These are phyloP conservation scores for Colletotrichum agaves DNA, from an alignment of 2,329 filamentous ascomycete species.

Conservation along the genomic window DNA sequence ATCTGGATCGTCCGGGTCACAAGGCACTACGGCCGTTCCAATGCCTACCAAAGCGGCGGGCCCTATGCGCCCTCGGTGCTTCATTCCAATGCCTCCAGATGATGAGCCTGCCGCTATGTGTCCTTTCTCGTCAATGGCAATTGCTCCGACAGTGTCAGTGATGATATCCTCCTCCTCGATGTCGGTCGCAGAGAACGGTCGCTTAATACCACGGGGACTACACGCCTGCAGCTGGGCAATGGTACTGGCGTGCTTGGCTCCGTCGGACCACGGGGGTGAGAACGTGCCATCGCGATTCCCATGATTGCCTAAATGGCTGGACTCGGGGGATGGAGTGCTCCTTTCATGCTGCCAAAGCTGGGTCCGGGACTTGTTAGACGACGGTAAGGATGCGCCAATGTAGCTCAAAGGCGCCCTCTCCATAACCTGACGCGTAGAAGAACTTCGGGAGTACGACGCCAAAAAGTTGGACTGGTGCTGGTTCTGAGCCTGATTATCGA, in stretches of 20 bases:
- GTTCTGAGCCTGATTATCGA: slow-evolving; percentile 12
- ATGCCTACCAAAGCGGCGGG: slow-evolving; percentile 93
- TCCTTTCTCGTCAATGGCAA: slow-evolving; percentile 87
- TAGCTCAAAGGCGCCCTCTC: slow-evolving; percentile 45
- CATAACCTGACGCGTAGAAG: slow-evolving; percentile 24
- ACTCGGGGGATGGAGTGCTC: not conserved
- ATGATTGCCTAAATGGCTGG: slow-evolving; percentile 16
- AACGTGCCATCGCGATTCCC: slow-evolving; percentile 35
- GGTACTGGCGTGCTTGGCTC: slow-evolving; percentile 21
- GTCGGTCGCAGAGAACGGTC: slow-evolving; percentile 42
- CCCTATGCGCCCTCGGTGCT: slow-evolving; percentile 89
- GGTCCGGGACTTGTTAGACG: slow-evolving; percentile 21
- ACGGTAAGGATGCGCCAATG: slow-evolving; percentile 37
- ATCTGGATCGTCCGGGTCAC: slow-evolving; percentile 75
- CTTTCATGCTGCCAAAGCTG: slow-evolving; percentile 7
- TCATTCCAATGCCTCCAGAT: slow-evolving; percentile 98
- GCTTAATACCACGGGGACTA: slow-evolving; percentile 49
- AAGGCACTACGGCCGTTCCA: slow-evolving; percentile 88
- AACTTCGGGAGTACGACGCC: slow-evolving; percentile 8
- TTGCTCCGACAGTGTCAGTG: slow-evolving; percentile 95
- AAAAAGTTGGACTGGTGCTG: slow-evolving; percentile 1
- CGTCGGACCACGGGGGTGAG: slow-evolving; percentile 33
- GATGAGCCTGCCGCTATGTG: slow-evolving; percentile 95
- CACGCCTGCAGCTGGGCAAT: slow-evolving; percentile 33
- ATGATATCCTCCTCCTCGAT: slow-evolving; percentile 69